Evolutionary conservation across 2,329 filamentous ascomycete species (phyloP).

Genomic region (Leptodontidium sp.): DNA sequence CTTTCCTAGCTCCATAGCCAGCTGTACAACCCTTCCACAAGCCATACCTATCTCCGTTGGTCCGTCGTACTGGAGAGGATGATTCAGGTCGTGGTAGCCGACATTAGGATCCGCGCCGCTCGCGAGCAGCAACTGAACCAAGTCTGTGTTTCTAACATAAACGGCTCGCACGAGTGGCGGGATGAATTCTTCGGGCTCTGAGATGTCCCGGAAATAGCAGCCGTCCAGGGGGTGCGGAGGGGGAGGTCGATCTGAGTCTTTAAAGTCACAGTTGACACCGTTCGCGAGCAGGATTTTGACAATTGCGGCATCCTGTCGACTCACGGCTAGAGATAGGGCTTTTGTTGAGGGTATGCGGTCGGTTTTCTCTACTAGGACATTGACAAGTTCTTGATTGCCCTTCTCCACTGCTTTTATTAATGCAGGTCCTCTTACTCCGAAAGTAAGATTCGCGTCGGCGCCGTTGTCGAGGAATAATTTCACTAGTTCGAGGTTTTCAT

Average conservation of each 20-base stretch:
- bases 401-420: slow-evolving; percentile 33
- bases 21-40: slow-evolving; percentile 1
- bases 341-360: slow-evolving; percentile 31
- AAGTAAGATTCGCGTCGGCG: slow-evolving; percentile 12
- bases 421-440: slow-evolving; percentile 23
- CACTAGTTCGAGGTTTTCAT: slow-evolving; percentile 9
- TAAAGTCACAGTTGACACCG: slow-evolving; percentile 36
- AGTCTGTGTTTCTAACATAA: slow-evolving; percentile 28
- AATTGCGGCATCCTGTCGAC: slow-evolving; percentile 31
- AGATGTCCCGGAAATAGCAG: slow-evolving; percentile 1
- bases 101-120: slow-evolving; percentile 34
- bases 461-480: slow-evolving; percentile 15
- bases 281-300: slow-evolving; percentile 34
- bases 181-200: slow-evolving; percentile 21
- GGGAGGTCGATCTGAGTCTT: slow-evolving; percentile 34
- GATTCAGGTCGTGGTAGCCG: slow-evolving; percentile 29
- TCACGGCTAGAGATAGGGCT: slow-evolving; percentile 33
- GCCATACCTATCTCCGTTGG: slow-evolving; percentile 1
- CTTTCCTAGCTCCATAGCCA: background rate
- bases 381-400: slow-evolving; percentile 32
- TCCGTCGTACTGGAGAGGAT: background rate
- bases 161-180: slow-evolving; percentile 26
- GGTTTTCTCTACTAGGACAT: slow-evolving; percentile 33
- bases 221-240: background rate
- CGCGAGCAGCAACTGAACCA: slow-evolving; percentile 34